Conservation (phyloP, 2,329 filamentous ascomycete genomes). For the Huntiella omanensis region DNA sequence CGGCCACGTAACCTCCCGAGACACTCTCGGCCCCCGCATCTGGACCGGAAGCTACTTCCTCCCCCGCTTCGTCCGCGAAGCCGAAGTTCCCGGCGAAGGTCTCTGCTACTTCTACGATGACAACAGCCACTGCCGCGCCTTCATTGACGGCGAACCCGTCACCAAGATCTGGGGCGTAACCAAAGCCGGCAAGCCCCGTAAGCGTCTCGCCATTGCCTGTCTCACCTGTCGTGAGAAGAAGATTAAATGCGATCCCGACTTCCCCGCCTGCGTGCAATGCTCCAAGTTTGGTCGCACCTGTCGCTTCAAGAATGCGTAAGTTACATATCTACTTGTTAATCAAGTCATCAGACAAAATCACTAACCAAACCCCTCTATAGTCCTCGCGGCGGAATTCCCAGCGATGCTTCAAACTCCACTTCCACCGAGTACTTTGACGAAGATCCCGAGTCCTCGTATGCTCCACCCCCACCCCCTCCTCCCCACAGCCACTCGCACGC, state of each 20-base stretch:
- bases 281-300: constrained; percentile 77
- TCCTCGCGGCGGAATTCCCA: neutral
- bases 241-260: constrained; percentile 87
- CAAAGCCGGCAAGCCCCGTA: constrained; percentile 83
- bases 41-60: constrained; percentile 51
- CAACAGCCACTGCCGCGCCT: constrained; percentile 60
- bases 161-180: constrained; percentile 89
- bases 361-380: neutral
- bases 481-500: no score
- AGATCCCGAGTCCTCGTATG: no score
- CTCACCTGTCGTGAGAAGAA: constrained; percentile 91
- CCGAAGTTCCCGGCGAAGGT: constrained; percentile 58
- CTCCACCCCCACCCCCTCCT: no score
- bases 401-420: no score
- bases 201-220: constrained; percentile 80
- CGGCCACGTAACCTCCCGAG: constrained; percentile 24
- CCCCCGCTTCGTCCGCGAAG: constrained; percentile 43
- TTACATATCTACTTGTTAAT: constrained; percentile 18
- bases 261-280: constrained; percentile 74
- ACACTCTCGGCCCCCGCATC: constrained; percentile 46
- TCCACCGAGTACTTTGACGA: no score
- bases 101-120: constrained; percentile 77
- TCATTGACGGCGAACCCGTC: constrained; percentile 70
- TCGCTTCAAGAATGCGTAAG: constrained; percentile 72
- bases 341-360: neutral